phyloP scores from a whole-genome alignment of 225 moss, liverwort and hornwort species.

The Anthoceros angustus region DNA sequence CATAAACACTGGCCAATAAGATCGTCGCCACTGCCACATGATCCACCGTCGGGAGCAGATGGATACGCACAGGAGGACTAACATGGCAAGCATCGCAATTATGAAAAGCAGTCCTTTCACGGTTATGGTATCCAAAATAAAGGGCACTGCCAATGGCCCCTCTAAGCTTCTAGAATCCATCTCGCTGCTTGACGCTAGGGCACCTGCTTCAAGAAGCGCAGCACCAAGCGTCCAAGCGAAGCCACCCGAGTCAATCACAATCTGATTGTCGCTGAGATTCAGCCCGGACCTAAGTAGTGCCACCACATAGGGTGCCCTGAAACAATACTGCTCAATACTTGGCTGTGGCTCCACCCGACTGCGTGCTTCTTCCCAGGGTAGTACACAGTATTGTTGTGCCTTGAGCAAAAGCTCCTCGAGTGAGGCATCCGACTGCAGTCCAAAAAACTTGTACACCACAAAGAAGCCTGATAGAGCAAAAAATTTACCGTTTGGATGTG shows the following conservation, averaged over 20 bases:
- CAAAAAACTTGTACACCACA: constrained; percentile 97
- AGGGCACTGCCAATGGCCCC: constrained; percentile 20
- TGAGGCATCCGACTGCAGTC: constrained; percentile 51
- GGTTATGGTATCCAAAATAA: constrained; percentile 25
- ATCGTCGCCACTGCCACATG: constrained; percentile 34
- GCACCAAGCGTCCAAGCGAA: constrained; percentile 98
- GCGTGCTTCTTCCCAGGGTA: constrained; percentile 68
- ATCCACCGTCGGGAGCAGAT: constrained; percentile 29
- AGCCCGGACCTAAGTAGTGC: constrained; percentile 72
- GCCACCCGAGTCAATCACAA: constrained; percentile 73
- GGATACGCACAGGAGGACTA: not conserved
- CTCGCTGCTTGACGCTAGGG: constrained; percentile 41
- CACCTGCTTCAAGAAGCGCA: constrained; percentile 89
- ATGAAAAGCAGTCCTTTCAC: constrained; percentile 36
- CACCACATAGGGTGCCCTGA: constrained; percentile 79
- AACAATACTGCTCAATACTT: constrained; percentile 92
- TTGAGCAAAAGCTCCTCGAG: constrained; percentile 56
- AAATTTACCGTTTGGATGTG: constrained; percentile 60
- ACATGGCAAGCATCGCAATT: constrained; percentile 21
- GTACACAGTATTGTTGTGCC: constrained; percentile 72
- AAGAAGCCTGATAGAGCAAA: constrained; percentile 93
- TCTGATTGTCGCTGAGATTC: constrained; percentile 72
- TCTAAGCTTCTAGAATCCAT: constrained; percentile 19
- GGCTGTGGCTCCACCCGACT: constrained; percentile 64
- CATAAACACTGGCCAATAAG: constrained; percentile 54